A percentile compares a stretch with the other conserved stretches of the same genome.
These are phyloP conservation scores for Ogataea trehalophila DNA, from an alignment of 805 yeast species.

Conservation along the genomic window DNA sequence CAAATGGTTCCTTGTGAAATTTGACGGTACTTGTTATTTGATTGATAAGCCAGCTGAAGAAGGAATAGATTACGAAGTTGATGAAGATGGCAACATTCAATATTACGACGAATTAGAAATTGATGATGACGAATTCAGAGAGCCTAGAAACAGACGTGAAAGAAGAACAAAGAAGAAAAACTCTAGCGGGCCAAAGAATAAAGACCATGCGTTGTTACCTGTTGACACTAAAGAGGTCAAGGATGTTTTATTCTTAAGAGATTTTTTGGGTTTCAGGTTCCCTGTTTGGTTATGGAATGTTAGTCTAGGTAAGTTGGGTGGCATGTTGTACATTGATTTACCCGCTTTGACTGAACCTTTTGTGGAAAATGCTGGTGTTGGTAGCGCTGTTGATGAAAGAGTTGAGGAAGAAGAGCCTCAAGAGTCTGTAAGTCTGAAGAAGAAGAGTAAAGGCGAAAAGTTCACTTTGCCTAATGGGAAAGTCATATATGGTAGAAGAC, in stretches of 20 bases:
- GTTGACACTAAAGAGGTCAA: slow-evolving; percentile 45
- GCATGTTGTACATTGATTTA: not conserved
- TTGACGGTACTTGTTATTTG: slow-evolving; percentile 53
- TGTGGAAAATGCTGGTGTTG: not conserved
- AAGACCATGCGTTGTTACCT: slow-evolving; percentile 28
- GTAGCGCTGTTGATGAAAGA: slow-evolving; percentile 3
- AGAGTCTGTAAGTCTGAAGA: slow-evolving; percentile 18
- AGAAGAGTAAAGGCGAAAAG: slow-evolving; percentile 37
- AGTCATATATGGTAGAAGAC: slow-evolving; percentile 34
- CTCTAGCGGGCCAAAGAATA: not conserved
- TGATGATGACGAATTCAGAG: not conserved
- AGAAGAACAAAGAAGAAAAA: slow-evolving; percentile 11
- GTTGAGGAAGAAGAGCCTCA: not conserved
- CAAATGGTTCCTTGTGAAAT: slow-evolving; percentile 49
- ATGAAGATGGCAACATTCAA: slow-evolving; percentile 15
- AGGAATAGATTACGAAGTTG: slow-evolving; percentile 20
- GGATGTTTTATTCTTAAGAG: slow-evolving; percentile 42
- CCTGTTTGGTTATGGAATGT: slow-evolving; percentile 43
- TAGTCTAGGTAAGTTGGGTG: slow-evolving; percentile 33
- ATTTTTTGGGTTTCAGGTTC: slow-evolving; percentile 39
- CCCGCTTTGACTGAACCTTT: not conserved
- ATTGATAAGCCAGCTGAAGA: slow-evolving; percentile 37
- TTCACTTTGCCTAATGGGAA: slow-evolving; percentile 59
- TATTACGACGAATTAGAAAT: slow-evolving; percentile 9
- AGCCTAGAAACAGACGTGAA: slow-evolving; percentile 13